Evolutionary conservation across 345 rosid genomes (phyloP).

Genomic region (Hibiscus syriacus): DNA sequence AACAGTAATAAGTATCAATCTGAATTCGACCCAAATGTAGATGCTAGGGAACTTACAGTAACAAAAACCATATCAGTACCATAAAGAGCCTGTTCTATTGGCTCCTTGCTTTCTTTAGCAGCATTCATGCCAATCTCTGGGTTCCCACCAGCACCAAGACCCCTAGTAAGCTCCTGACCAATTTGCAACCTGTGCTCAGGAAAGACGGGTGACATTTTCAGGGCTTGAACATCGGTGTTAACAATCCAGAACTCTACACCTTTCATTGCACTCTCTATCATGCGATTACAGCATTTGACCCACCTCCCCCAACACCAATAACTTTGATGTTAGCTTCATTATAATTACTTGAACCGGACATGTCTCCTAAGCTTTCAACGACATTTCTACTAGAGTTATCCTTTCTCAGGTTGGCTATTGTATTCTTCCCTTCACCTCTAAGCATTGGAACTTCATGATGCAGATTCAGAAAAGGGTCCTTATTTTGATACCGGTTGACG

Average conservation of each 20-base stretch:
- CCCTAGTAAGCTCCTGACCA: conserved; percentile 92
- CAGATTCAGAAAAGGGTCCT: conserved; percentile 73
- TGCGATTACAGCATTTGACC: conserved; percentile 97
- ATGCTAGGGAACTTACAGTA: conserved; percentile 48
- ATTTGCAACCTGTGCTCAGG: conserved; percentile 79
- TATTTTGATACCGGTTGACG: conserved; percentile 44
- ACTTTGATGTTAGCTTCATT: conserved; percentile 92
- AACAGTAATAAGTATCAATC: too few relatives aligned
- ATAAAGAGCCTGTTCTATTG: conserved; percentile 83
- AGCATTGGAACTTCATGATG: conserved; percentile 88
- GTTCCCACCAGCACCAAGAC: conserved; percentile 97
- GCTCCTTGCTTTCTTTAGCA: conserved; percentile 82
- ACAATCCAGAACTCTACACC: conserved; percentile 98
- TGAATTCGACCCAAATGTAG: too few relatives aligned
- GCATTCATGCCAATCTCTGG: conserved; percentile 98
- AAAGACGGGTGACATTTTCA: conserved; percentile 83
- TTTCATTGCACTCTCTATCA: conserved; percentile 90
- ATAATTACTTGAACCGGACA: conserved; percentile 36
- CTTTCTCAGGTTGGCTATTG: conserved; percentile 36
- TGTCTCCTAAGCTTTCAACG: conserved; percentile 40
- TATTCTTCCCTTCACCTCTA: conserved; percentile 59
- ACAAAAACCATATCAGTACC: conserved; percentile 98
- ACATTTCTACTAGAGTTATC: conserved; percentile 41
- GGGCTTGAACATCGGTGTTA: conserved; percentile 85
- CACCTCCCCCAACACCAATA: conserved; percentile 97